phyloP scores from a whole-genome alignment of 345 rosid species.

The Excoecaria cochinchinensis region DNA sequence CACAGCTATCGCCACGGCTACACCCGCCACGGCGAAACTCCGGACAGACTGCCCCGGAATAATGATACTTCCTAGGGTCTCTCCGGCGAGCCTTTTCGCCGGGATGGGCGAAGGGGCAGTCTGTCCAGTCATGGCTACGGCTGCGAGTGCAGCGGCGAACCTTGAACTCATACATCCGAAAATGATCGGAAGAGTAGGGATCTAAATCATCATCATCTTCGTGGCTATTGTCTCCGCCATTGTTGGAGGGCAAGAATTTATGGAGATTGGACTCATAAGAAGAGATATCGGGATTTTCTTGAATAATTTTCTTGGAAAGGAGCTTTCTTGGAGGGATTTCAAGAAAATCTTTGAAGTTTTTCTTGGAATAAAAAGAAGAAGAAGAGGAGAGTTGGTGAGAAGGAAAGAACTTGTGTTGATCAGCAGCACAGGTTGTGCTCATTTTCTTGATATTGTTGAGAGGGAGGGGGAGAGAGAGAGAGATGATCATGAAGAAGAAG shows the following conservation, averaged over 20 bases:
- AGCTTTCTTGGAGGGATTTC: slow-evolving; percentile 74
- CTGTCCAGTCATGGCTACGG: slow-evolving; percentile 97
- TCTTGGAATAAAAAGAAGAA: slow-evolving; percentile 3
- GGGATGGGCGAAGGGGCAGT: slow-evolving; percentile 88
- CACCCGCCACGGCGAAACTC: slow-evolving; percentile 52
- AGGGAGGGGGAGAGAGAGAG: not conserved
- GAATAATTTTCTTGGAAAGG: slow-evolving; percentile 28
- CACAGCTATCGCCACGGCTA: slow-evolving; percentile 26
- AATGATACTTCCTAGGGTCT: slow-evolving; percentile 62
- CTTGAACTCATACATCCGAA: slow-evolving; percentile 93
- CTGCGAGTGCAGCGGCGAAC: slow-evolving; percentile 82
- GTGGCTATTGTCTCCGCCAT: slow-evolving; percentile 3
- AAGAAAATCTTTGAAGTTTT: slow-evolving; percentile 29
- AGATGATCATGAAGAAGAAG: slow-evolving; percentile 9
- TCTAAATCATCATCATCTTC: slow-evolving; percentile 26
- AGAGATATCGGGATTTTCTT: slow-evolving; percentile 3
- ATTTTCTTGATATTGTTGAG: slow-evolving; percentile 5
- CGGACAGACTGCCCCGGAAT: slow-evolving; percentile 68
- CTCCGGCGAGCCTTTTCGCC: slow-evolving; percentile 91
- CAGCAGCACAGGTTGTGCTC: slow-evolving; percentile 50
- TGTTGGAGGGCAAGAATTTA: slow-evolving; percentile 45
- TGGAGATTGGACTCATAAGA: slow-evolving; percentile 16
- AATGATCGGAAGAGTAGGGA: slow-evolving; percentile 74
- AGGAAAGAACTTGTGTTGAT: slow-evolving; percentile 43
- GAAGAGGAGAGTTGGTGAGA: slow-evolving; percentile 30